phyloP scores from a whole-genome alignment of 768 basidiomycete genomes.

The Rickenella mellea region DNA sequence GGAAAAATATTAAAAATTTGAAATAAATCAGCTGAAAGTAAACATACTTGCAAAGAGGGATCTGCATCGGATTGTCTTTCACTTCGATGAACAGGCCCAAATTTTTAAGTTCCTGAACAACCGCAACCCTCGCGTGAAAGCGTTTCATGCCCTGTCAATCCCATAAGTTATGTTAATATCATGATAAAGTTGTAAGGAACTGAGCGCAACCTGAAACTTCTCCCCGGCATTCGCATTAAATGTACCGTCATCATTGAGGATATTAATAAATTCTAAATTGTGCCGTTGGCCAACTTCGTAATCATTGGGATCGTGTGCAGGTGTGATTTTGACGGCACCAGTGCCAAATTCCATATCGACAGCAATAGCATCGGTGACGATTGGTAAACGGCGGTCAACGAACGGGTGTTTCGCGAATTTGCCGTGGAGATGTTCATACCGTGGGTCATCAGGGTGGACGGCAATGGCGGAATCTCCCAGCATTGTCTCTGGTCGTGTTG shows the following conservation, averaged over 20 bases:
- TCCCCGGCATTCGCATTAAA: constrained; percentile 84
- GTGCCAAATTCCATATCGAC: constrained; percentile 96
- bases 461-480: constrained; percentile 96
- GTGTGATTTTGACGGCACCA: constrained; percentile 98
- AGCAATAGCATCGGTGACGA: constrained; percentile 72
- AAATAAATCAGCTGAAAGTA: not conserved
- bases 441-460: constrained; percentile 85
- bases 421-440: constrained; percentile 91
- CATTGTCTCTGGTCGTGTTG: constrained; percentile 98
- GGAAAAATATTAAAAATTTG: constrained; percentile 5
- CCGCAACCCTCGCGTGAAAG: constrained; percentile 82
- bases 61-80: constrained; percentile 96
- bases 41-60: constrained; percentile 80
- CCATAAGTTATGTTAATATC: not conserved
- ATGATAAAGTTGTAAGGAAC: constrained; percentile 8
- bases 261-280: constrained; percentile 84
- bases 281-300: constrained; percentile 89
- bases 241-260: constrained; percentile 95
- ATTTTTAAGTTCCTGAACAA: constrained; percentile 78
- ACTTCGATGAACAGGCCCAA: constrained; percentile 80
- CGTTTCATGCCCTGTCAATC: constrained; percentile 84
- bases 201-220: constrained; percentile 61
- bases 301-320: constrained; percentile 95
- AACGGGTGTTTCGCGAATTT: constrained; percentile 90
- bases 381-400: constrained; percentile 75